Percentiles rank a stretch among this genome's conserved stretches.
Conservation (phyloP, 2,329 filamentous ascomycete species). For the Arthrobotrys sphaeroides region DNA sequence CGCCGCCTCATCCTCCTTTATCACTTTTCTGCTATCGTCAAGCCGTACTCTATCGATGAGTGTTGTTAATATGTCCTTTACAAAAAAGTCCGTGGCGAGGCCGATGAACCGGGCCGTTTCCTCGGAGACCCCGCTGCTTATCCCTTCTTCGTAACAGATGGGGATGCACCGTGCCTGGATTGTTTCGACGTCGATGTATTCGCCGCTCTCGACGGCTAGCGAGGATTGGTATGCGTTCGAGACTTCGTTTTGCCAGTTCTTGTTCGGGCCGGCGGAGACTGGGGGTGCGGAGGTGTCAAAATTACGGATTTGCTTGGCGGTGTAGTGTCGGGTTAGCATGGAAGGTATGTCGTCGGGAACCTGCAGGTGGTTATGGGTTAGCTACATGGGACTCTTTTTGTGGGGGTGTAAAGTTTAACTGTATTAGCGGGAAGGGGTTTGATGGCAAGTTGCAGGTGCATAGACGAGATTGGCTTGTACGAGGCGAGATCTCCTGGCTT, state of each 20-base stretch:
- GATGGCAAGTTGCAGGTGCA: slow-evolving; percentile 28
- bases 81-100: slow-evolving; percentile 72
- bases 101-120: slow-evolving; percentile 73
- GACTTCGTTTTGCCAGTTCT: slow-evolving; percentile 73
- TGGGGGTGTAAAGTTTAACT: no score
- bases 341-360: slow-evolving; percentile 52
- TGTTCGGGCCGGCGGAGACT: slow-evolving; percentile 50
- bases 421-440: not conserved
- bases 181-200: slow-evolving; percentile 73
- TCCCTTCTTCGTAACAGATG: slow-evolving; percentile 73
- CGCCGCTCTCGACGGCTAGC: slow-evolving; percentile 73
- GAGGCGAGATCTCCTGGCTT: slow-evolving; percentile 1
- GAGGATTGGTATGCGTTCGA: slow-evolving; percentile 72
- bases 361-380: slow-evolving; percentile 36
- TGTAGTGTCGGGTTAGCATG: slow-evolving; percentile 46
- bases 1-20: slow-evolving; percentile 36
- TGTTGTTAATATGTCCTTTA: slow-evolving; percentile 72
- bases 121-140: slow-evolving; percentile 68
- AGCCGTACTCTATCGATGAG: slow-evolving; percentile 72
- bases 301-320: slow-evolving; percentile 50
- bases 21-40: slow-evolving; percentile 63
- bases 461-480: slow-evolving; percentile 15
- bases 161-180: slow-evolving; percentile 74
- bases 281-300: slow-evolving; percentile 43
- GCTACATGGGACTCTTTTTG: not conserved